phyloP scores from a whole-genome alignment of 108 stramenopile species.

The Discostella stelligeroides region DNA sequence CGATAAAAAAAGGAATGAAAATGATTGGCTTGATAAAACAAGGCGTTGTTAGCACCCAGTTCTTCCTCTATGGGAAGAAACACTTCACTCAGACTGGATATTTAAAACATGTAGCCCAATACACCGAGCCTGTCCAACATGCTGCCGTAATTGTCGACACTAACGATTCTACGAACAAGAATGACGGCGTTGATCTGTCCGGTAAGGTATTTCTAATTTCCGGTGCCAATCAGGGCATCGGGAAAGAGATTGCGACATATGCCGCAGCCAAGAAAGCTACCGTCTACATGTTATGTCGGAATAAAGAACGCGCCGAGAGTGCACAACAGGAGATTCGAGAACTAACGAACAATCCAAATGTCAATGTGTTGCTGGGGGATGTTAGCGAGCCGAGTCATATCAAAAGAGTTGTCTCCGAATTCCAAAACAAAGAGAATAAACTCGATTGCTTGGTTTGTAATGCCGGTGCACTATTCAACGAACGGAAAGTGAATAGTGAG shows the following conservation, averaged over 20 bases:
- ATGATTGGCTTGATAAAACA: conserved; percentile 37
- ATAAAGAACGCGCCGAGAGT: conserved; percentile 76
- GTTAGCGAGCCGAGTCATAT: conserved; percentile 71
- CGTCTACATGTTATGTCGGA: conserved; percentile 92
- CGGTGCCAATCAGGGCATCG: conserved; percentile 89
- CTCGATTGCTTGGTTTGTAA: conserved; percentile 91
- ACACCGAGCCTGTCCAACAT: conserved; percentile 67
- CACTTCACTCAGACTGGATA: conserved; percentile 87
- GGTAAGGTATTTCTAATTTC: conserved; percentile 83
- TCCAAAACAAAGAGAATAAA: conserved; percentile 62
- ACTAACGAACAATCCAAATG: conserved; percentile 56
- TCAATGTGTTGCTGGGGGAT: conserved; percentile 70
- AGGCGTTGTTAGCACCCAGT: conserved; percentile 68
- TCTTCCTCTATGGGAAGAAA: conserved; percentile 71
- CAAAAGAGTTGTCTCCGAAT: conserved; percentile 51
- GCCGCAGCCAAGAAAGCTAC: conserved; percentile 84
- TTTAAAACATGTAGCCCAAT: conserved; percentile 59
- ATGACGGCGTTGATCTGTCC: conserved; percentile 70
- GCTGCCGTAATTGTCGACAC: conserved; percentile 46
- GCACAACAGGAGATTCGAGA: conserved; percentile 77
- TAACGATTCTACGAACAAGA: conserved; percentile 33
- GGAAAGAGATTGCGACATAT: conserved; percentile 84
- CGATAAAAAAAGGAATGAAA: conserved; percentile 3
- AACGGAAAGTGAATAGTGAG: conserved; percentile 74
- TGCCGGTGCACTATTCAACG: conserved; percentile 89